Percentiles rank a stretch among this genome's conserved stretches.
These are phyloP conservation scores for Crucihimalaya himalaica DNA, from an alignment of 345 rosid genomes.

Conservation along the genomic window DNA sequence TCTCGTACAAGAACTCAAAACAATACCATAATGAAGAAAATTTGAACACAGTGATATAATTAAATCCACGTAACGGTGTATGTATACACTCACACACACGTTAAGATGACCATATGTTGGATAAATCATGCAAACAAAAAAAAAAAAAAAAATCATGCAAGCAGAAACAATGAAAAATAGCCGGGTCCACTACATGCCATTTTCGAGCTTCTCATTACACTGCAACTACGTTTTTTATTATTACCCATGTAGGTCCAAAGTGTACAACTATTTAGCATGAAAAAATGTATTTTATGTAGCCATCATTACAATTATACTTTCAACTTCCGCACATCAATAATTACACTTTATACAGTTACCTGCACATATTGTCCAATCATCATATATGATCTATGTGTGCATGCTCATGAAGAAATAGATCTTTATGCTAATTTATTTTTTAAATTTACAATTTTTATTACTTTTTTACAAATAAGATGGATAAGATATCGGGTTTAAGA, in stretches of 20 bases:
- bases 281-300: background rate
- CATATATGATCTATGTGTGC: background rate
- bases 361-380: conserved; percentile 23
- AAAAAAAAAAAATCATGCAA: no score
- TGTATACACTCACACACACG: no score
- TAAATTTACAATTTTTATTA: no score
- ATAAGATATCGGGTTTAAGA: conserved; percentile 2
- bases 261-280: conserved; percentile 29
- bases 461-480: background rate
- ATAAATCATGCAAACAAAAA: conserved; percentile 30
- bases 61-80: no score
- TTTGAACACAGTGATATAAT: no score
- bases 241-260: conserved; percentile 29
- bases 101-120: conserved; percentile 16
- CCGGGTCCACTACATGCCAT: conserved; percentile 26
- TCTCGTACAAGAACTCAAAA: no score
- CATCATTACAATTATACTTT: conserved; percentile 24
- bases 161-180: background rate
- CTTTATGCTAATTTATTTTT: no score
- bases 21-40: background rate
- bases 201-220: conserved; percentile 22
- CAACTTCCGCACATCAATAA: conserved; percentile 9
- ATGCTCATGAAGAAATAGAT: background rate
- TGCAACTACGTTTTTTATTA: conserved; percentile 10
- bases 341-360: conserved; percentile 25